Evolutionary conservation across 2,329 filamentous ascomycete species (phyloP), one percentile per base, ranked within the genome.

Genomic region (Diaporthe ampelina): DNA sequence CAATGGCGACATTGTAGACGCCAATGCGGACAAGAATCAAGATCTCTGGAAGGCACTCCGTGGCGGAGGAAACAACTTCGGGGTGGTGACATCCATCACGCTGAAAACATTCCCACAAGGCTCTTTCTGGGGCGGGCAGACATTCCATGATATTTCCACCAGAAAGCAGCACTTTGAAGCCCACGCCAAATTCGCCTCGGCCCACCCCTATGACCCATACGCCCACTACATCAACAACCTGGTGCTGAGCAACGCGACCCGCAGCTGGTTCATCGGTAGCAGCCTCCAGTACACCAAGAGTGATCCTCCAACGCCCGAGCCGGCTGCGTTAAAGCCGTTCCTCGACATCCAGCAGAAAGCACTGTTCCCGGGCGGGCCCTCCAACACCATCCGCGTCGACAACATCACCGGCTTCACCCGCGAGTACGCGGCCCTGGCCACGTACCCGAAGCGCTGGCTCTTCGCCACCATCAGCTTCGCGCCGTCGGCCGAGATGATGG

Each of bases 11-110:
- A 79, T 87, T 52, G 77, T 86, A 26, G 82, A 83, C 15, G 85
- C 83, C 15, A 85, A 82, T 54, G 76, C 74, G 0, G 58, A 77
- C 0, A 68, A 80, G 7, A 81, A 86, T 73, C 19, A 78, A 0
- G 85, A 87, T 70, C 81, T 87, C 2, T 87, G 80, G 78, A 81
- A 80, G 70, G 85, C 85, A 1, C 79, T 87, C 3, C 82, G 83
- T 26, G 86, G 85, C 10, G 86, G 86, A 32, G 80, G 81, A 54
- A 79, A 77, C 57, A 79, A 79, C 45, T 76, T 79, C 58, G 77
- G 77, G 15, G 63, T 79, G 48, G 76, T 79, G 4, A 78, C 78
- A 1, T 57, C 73, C 1, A 74, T 78, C 65, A 54, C 56, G 17
- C 37, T 78, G 7, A 58, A 59, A 11, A 75, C 76, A 35, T 78